Evolutionary conservation across 352 stramenopile genomes (phyloP), one percentile per base, ranked within the genome.

Genomic region (Phytopythium ostracodes): DNA sequence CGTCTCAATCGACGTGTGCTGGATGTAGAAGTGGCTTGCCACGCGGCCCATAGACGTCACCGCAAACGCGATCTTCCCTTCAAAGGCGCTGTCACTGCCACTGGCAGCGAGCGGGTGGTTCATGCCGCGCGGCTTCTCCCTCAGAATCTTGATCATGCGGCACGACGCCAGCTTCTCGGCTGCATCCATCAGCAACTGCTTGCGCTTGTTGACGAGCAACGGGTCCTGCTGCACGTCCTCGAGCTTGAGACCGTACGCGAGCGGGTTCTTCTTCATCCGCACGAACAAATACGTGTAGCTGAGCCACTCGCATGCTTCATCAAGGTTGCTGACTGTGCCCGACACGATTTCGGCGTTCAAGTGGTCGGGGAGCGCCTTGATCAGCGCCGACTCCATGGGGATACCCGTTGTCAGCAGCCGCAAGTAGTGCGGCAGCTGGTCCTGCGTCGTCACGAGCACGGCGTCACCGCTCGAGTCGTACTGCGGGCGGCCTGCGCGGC

Each of bases 341-440:
- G 96, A 98, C 9, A 99, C 96, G 53, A 99, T 97, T 70, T 99
- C 98, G 7, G 98, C 98, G 72, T 99, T 99, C 57, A 99, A 70
- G 65, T 99, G 96, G 68, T 99, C 98, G 3, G 97, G 91, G 22
- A 99, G 78, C 24, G 98, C 89, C 81, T 99, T 99, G 72, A 99
- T 98, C 52, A 99, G 91, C 14, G 89, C 92, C 8, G 89, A 98
- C 64, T 99, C 98, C 71, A 99, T 99, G 7, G 98, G 97, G 22
- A 98, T 97, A 24, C 97, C 85, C 22, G 92, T 87, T 8, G 98
- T 97, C 11, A 99, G 81, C 64, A 99, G 86, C 35, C 97, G 84
- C 18, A 99, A 70, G 66, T 99, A 99, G 51, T 98, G 79, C 36
- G 88, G 77, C 8, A 97, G 69, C 58, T 97, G 84, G 36, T 97